These are phyloP conservation scores for Sicyos baderoa DNA, from an alignment of 306 rosid genomes.

Conservation along the genomic window DNA sequence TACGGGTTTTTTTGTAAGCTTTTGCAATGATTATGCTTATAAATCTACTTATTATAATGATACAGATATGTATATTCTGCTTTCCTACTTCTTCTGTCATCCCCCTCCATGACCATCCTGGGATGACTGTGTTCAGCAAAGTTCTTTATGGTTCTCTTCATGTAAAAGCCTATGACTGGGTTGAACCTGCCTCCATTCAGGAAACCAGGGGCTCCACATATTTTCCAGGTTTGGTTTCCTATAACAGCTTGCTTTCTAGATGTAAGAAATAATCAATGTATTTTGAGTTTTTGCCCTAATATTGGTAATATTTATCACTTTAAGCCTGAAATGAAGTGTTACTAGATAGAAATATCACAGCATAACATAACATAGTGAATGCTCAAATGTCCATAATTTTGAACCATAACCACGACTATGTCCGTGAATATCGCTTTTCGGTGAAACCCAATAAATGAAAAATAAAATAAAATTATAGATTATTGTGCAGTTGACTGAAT, in stretches of 20 bases:
- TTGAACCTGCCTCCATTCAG: constrained; percentile 60
- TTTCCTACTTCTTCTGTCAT: constrained; percentile 85
- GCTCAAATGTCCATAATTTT: neutral
- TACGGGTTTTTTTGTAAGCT: neutral
- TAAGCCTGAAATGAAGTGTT: neutral
- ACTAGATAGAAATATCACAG: neutral
- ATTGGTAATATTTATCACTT: neutral
- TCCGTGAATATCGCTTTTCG: neutral
- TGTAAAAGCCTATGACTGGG: constrained; percentile 96
- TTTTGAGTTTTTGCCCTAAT: constrained; percentile 2
- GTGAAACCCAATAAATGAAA: neutral
- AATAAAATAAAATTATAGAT: neutral
- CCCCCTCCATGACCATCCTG: constrained; percentile 97
- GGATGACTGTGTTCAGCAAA: constrained; percentile 93
- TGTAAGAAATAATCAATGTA: neutral
- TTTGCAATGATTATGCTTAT: neutral
- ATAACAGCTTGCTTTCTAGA: constrained; percentile 17
- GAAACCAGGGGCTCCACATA: constrained; percentile 48
- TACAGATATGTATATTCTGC: constrained; percentile 88
- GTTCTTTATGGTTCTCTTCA: constrained; percentile 88
- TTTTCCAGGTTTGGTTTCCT: constrained; percentile 42
- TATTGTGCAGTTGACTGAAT: neutral
- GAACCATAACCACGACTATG: neutral
- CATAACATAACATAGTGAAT: neutral
- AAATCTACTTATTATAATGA: neutral